Conservation (phyloP, 768 basidiomycete species). For the Phaeotremella fagi region DNA sequence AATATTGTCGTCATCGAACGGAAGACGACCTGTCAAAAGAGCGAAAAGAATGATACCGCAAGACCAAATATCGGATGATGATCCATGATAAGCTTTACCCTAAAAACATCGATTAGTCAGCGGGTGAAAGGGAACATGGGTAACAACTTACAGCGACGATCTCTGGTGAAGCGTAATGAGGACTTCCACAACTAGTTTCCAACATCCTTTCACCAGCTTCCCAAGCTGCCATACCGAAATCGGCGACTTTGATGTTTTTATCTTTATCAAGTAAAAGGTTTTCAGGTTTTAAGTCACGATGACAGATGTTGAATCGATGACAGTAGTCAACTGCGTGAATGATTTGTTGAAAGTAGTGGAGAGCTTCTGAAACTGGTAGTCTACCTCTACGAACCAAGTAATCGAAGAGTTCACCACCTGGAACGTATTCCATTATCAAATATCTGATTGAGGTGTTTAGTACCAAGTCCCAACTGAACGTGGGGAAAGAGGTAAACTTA, state of each 20-base stretch:
- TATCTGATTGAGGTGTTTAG: conserved; percentile 43
- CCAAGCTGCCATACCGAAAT: conserved; percentile 98
- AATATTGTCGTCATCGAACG: conserved; percentile 87
- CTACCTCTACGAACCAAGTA: conserved; percentile 75
- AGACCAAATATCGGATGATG: conserved; percentile 91
- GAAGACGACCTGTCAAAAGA: conserved; percentile 77
- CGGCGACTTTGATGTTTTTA: conserved; percentile 86
- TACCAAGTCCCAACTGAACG: too few relatives aligned
- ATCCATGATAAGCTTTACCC: conserved; percentile 77
- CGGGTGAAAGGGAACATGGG: neutral
- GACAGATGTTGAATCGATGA: conserved; percentile 88
- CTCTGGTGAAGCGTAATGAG: conserved; percentile 93
- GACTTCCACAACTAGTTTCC: conserved; percentile 84
- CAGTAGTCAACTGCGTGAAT: conserved; percentile 87
- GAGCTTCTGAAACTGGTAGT: conserved; percentile 65
- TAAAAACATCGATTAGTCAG: conserved; percentile 32
- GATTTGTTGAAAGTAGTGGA: conserved; percentile 87
- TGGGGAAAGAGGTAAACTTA: conserved; percentile 50
- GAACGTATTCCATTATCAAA: conserved; percentile 89
- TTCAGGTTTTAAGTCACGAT: conserved; percentile 91
- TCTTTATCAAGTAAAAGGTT: conserved; percentile 80
- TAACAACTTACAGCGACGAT: conserved; percentile 55
- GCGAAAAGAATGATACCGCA: conserved; percentile 91
- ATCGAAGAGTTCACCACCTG: conserved; percentile 92
- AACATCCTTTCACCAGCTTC: conserved; percentile 62